Evolutionary conservation across 1,139 yeast species (phyloP).

Genomic region (Pichiaceae sp.): DNA sequence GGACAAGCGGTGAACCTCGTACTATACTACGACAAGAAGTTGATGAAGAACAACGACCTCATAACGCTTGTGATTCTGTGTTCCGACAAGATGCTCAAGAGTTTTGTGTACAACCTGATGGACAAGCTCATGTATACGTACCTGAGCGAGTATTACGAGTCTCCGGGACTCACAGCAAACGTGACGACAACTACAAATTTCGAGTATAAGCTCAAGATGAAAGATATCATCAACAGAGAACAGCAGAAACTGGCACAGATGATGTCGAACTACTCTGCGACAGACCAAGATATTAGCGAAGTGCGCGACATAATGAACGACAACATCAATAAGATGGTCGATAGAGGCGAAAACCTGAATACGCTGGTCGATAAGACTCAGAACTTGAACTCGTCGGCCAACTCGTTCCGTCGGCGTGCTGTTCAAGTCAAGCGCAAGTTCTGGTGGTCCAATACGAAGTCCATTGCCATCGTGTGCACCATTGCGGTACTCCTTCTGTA

Average conservation of each 20-base stretch:
- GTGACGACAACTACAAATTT: slow-evolving; percentile 13
- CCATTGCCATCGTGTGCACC: slow-evolving; percentile 27
- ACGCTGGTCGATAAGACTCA: slow-evolving; percentile 76
- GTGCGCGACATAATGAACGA: slow-evolving; percentile 59
- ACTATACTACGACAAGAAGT: slow-evolving; percentile 43
- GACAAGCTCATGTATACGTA: slow-evolving; percentile 43
- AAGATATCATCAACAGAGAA: slow-evolving; percentile 41
- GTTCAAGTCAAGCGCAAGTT: slow-evolving; percentile 53
- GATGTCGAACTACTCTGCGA: slow-evolving; percentile 30
- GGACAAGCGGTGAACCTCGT: slow-evolving; percentile 20
- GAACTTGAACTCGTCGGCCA: slow-evolving; percentile 58
- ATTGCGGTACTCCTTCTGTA: slow-evolving; percentile 28
- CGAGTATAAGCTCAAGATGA: slow-evolving; percentile 44
- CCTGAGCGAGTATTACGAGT: slow-evolving; percentile 12
- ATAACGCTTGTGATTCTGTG: slow-evolving; percentile 42
- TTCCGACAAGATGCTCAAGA: slow-evolving; percentile 34
- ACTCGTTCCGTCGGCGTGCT: slow-evolving; percentile 67
- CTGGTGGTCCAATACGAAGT: slow-evolving; percentile 55
- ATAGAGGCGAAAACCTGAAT: slow-evolving; percentile 74
- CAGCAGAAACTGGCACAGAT: slow-evolving; percentile 32
- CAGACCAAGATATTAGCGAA: slow-evolving; percentile 44
- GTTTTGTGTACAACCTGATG: slow-evolving; percentile 37
- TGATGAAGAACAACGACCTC: slow-evolving; percentile 35
- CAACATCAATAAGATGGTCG: slow-evolving; percentile 59
- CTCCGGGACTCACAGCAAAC: slow-evolving; percentile 15